A percentile compares a stretch with the other conserved stretches of the same genome.
phyloP scores from a whole-genome alignment of 108 stramenopile genomes.

The Schizochytrium sp. region DNA sequence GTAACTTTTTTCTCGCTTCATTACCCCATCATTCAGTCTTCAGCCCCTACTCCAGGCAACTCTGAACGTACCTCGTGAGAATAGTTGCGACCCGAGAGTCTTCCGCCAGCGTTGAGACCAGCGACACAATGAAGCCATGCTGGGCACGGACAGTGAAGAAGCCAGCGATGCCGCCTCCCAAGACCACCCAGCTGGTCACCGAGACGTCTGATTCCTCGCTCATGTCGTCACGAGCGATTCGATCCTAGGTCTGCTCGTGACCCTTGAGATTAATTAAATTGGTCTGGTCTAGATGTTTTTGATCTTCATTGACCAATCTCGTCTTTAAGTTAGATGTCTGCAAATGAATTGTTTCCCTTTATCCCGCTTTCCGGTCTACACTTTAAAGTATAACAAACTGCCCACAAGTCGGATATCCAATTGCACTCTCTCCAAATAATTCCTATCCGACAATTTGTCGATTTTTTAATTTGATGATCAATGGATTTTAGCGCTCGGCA shows the following conservation, averaged over 20 bases:
- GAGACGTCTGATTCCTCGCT: background rate
- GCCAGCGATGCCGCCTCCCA: background rate
- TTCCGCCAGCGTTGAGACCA: slow-evolving; percentile 36
- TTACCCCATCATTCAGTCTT: too few relatives aligned
- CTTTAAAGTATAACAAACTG: too few relatives aligned
- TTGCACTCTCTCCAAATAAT: too few relatives aligned
- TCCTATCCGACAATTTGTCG: too few relatives aligned
- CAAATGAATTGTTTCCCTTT: too few relatives aligned
- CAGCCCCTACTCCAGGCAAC: background rate
- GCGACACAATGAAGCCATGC: slow-evolving; percentile 34
- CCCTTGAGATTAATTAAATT: too few relatives aligned
- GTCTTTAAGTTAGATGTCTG: background rate
- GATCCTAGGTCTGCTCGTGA: background rate
- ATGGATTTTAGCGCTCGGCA: too few relatives aligned
- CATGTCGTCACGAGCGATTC: background rate
- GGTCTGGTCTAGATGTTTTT: too few relatives aligned
- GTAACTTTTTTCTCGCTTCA: too few relatives aligned
- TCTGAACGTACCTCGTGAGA: background rate
- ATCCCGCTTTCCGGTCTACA: too few relatives aligned
- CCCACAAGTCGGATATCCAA: too few relatives aligned
- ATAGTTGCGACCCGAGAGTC: background rate
- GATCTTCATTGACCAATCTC: background rate
- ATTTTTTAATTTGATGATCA: too few relatives aligned
- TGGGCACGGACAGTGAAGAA: background rate
- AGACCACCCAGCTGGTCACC: background rate